phyloP scores from a whole-genome alignment of 2,329 filamentous ascomycete genomes.

The Clarireedia sp. region DNA sequence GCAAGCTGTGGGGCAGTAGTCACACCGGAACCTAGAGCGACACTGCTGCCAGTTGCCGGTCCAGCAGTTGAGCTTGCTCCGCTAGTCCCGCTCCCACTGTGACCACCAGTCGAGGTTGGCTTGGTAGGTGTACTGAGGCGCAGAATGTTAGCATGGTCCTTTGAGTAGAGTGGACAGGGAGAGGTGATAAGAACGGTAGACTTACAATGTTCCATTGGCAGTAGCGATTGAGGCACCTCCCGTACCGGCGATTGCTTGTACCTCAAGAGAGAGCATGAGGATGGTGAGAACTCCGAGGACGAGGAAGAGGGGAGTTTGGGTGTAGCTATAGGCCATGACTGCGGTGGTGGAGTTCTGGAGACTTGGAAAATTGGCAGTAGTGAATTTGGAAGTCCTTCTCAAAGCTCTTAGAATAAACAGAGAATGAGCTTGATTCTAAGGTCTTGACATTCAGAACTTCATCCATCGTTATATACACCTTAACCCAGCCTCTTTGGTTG shows the following conservation, averaged over 20 bases:
- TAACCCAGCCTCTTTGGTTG: too few relatives aligned
- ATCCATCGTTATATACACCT: too few relatives aligned
- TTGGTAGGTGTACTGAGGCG: background rate
- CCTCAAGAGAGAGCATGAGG: background rate
- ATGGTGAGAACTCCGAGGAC: background rate
- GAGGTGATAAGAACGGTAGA: background rate
- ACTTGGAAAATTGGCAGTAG: background rate
- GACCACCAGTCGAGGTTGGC: background rate
- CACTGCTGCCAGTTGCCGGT: background rate
- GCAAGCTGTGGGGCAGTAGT: background rate
- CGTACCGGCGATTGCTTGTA: background rate
- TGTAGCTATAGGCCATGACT: background rate
- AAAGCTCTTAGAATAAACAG: too few relatives aligned
- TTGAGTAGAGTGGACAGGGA: too few relatives aligned
- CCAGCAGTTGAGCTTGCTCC: background rate
- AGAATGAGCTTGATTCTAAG: too few relatives aligned
- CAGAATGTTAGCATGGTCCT: background rate
- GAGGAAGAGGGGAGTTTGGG: background rate
- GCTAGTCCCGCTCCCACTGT: background rate
- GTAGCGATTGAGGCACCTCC: background rate
- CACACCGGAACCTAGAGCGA: background rate
- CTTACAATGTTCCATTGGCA: conserved; percentile 3
- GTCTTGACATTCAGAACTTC: too few relatives aligned
- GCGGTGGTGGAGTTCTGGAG: background rate
- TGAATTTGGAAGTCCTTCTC: too few relatives aligned